Evolutionary conservation across 1,139 yeast genomes (phyloP).

Genomic region (Yarrowia galli): DNA sequence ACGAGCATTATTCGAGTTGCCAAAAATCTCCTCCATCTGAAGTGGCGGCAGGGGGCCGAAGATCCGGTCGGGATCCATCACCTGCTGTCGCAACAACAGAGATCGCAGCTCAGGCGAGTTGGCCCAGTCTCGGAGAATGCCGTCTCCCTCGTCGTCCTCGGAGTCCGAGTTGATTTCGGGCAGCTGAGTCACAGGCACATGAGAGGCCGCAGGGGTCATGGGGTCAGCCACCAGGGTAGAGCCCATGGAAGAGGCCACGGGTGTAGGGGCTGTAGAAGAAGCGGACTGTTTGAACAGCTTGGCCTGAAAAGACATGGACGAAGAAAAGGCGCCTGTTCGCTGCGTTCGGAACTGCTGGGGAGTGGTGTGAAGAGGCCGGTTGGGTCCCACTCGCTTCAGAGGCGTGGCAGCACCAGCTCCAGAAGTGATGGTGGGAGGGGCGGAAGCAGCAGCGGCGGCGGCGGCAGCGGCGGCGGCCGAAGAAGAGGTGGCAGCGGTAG

Average conservation of each 20-base stretch:
- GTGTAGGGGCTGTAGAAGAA: slow-evolving; percentile 8
- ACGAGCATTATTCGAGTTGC: slow-evolving; percentile 51
- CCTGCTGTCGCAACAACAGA: slow-evolving; percentile 63
- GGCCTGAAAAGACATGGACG: slow-evolving; percentile 36
- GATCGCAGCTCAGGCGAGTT: slow-evolving; percentile 65
- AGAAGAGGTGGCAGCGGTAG: slow-evolving; percentile 37
- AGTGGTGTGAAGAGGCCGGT: slow-evolving; percentile 28
- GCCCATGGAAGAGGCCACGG: slow-evolving; percentile 13
- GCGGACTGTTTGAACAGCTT: slow-evolving; percentile 35
- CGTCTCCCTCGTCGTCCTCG: slow-evolving; percentile 62
- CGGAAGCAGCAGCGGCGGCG: slow-evolving; percentile 4
- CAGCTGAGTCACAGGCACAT: slow-evolving; percentile 46
- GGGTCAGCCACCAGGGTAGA: slow-evolving; percentile 9
- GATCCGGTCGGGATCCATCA: slow-evolving; percentile 70
- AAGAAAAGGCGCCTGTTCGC: slow-evolving; percentile 20
- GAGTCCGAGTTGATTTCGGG: slow-evolving; percentile 63
- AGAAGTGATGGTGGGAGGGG: neutral
- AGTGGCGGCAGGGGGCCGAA: slow-evolving; percentile 81
- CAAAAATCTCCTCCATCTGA: slow-evolving; percentile 73
- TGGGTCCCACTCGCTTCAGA: slow-evolving; percentile 32
- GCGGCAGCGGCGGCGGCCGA: slow-evolving; percentile 9
- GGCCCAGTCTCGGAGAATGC: slow-evolving; percentile 74
- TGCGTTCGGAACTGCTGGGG: slow-evolving; percentile 32
- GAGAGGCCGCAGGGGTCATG: slow-evolving; percentile 23
- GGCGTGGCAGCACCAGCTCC: slow-evolving; percentile 20